A percentile compares a stretch with the other conserved stretches of the same genome.
Conservation (phyloP, 257 asterid species). For the Solanum sejunctum region DNA sequence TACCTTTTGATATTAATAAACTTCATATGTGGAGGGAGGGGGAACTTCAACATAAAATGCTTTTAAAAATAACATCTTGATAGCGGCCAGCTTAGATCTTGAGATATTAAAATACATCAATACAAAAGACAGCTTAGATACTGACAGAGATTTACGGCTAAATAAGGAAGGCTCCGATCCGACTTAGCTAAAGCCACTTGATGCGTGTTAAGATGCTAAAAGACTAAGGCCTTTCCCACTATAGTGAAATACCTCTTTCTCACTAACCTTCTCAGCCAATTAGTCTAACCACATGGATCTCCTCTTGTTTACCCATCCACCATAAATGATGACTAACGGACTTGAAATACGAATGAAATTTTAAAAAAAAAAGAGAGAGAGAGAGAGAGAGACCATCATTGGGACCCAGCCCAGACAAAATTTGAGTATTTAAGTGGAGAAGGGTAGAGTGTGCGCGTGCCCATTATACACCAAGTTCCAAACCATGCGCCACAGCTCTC, state of each 20-base stretch:
- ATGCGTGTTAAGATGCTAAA: neutral
- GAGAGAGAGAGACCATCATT: neutral
- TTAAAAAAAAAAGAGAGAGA: neutral
- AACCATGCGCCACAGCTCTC: neutral
- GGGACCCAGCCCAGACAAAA: neutral
- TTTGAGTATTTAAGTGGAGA: neutral
- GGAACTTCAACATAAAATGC: neutral
- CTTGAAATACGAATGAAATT: neutral
- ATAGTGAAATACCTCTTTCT: neutral
- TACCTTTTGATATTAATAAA: neutral
- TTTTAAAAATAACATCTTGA: neutral
- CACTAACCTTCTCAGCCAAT: neutral
- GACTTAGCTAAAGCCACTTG: neutral
- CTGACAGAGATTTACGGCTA: neutral
- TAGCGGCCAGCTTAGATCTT: neutral
- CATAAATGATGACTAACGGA: neutral
- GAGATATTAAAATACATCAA: neutral
- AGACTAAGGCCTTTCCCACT: neutral
- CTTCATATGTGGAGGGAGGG: neutral
- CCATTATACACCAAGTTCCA: neutral
- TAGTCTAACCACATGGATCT: neutral
- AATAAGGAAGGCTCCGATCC: neutral
- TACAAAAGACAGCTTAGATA: neutral
- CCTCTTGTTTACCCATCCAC: neutral
- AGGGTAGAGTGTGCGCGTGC: neutral